Evolutionary conservation across 352 stramenopile species (phyloP), one percentile per base, ranked within the genome.

Genomic region (Phytophthora chlamydospora): DNA sequence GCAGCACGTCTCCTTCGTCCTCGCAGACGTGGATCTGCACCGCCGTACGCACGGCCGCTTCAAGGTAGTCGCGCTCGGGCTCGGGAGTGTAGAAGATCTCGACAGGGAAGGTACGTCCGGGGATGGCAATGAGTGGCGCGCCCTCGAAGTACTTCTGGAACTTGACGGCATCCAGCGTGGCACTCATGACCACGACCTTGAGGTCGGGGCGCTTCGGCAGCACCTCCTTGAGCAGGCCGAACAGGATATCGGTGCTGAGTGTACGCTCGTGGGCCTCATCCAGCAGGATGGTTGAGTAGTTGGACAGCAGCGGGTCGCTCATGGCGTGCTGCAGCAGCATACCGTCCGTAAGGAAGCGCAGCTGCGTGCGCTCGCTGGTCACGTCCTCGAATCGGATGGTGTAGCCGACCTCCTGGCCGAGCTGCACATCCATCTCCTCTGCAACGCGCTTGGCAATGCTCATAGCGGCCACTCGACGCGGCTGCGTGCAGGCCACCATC

Each of bases 321-420:
- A 99, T 97, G 47, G 88, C 91, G 81, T 99, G 97, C 64, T 98
- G 92, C 45, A 99, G 81, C 36, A 99, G 76, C 95, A 99, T 99
- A 77, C 87, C 87, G 40, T 95, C 87, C 13, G 87, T 95, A 19
- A 95, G 68, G 71, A 92, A 95, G 14, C 83, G 81, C 41, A 95
- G 52, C 45, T 88, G 76, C 8, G 97, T 98, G 19, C 68, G 85
- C 17, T 79, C 72, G 71, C 84, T 78, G 32, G 79, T 98, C 40
- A 97, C 80, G 75, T 99, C 97, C 64, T 99, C 97, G 73, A 99
- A 99, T 48, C 98, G 96, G 78, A 99, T 99, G 10, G 96, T 99
- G 74, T 99, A 99, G 14, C 98, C 98, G 3, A 99, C 98, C 67
- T 99, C 90, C 54, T 98, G 72, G 13, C 98, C 98, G 14, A 99